These are phyloP conservation scores for Coniosporium apollinis DNA, from an alignment of 495 filamentous ascomycete species.

Conservation along the genomic window DNA sequence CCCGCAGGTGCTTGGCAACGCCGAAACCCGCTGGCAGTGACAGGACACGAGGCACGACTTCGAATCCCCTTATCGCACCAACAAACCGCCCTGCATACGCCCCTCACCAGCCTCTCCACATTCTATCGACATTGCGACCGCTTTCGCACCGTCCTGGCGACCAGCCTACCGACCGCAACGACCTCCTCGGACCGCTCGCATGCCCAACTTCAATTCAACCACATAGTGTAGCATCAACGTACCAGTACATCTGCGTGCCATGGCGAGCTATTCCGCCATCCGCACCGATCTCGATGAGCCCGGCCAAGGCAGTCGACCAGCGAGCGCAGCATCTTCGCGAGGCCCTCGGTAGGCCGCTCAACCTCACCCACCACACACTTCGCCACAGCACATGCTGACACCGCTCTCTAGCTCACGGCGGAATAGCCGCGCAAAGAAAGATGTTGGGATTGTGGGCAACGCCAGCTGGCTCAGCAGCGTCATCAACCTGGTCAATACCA, in stretches of 20 bases:
- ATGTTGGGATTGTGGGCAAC: conserved; percentile 40
- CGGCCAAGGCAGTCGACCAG: conserved; percentile 20
- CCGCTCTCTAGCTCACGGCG: conserved; percentile 26
- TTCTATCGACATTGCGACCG: too few species aligned
- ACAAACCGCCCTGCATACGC: too few species aligned
- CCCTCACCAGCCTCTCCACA: too few species aligned
- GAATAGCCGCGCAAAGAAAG: conserved; percentile 32
- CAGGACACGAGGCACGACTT: neutral
- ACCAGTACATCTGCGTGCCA: conserved; percentile 1
- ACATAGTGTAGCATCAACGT: neutral
- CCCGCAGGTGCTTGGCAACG: too few species aligned
- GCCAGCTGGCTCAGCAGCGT: conserved; percentile 84
- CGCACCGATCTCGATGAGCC: conserved; percentile 17
- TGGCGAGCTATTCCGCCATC: conserved; percentile 26
- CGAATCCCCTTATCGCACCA: too few species aligned
- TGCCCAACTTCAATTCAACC: neutral
- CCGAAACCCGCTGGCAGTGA: too few species aligned
- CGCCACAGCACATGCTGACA: conserved; percentile 2
- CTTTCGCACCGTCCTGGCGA: too few species aligned
- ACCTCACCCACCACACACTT: conserved; percentile 6
- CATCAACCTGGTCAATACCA: conserved; percentile 92
- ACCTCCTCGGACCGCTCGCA: conserved; percentile 5
- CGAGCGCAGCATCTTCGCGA: conserved; percentile 22
- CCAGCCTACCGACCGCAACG: conserved; percentile 1
- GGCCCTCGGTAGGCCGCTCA: conserved; percentile 16